Base-by-base conservation (phyloP, 192 early-diverging fungal species). In the Dispira parvispora region DNA sequence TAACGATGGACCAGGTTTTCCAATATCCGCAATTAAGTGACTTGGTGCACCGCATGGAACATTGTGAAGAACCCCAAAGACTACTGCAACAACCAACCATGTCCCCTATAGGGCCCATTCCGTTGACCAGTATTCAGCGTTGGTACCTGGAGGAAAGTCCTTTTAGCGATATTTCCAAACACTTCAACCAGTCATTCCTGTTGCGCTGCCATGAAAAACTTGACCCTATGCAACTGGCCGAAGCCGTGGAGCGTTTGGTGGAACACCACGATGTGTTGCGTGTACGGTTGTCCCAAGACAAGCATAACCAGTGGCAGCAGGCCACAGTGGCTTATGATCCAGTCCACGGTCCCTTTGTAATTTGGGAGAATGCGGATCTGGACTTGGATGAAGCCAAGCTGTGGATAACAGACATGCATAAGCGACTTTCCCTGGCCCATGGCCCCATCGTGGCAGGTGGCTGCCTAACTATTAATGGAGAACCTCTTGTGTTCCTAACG, bases 241-340 rank as follows among this genome's bases (percentile, higher is more conserved):
- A 12, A 10, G 57, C 57, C 3, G 14, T 60, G 27, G 14, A 10
- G 12, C 11, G 14, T 18, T 32, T 60, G 1, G 21, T 60, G 16
- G 43, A 18, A 14, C 57, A 60, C 42, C 57, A 60, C 16, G 57
- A 60, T 60, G 4, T 60, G 0, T 32, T 60, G 14, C 57, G 57
- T 14, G 38, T 21, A 14, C 57, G 57, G 1, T 60, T 43, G 14
- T 42, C 2, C n/a, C 1, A 12, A 14, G 13, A 18, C 8, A 1
- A 12, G 14, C 0, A 14, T 12, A 27, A 27, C 5, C 9, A 21
- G 27, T 20, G 13, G 25, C 25, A 26, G 53, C 25, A 18, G 53
- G 53, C 25, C 1, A 20, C 13, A 20, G 20, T 26, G 3, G 13
- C 27, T 0, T 27, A 20, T 26, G 20, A 38, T 6, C 32, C 6